phyloP scores from a whole-genome alignment of 2,329 filamentous ascomycete genomes.

The Sclerotinia borealis region DNA sequence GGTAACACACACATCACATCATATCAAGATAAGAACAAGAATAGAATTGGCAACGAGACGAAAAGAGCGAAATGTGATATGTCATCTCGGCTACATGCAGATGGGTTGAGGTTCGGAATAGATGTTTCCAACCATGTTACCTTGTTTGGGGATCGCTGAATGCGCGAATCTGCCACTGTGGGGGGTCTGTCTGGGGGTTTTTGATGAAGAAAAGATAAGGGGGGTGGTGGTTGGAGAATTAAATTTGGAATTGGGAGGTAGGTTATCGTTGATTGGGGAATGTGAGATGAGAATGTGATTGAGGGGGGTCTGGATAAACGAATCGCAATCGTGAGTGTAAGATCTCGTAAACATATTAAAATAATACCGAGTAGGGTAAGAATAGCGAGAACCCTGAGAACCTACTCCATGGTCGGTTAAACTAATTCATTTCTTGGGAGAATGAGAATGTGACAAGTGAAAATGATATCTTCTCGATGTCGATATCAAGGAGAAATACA shows the following conservation, averaged over 20 bases:
- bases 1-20: too few relatives aligned
- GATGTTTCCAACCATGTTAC: not conserved
- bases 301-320: not conserved
- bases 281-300: not conserved
- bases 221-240: not conserved
- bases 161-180: not conserved
- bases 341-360: too few relatives aligned
- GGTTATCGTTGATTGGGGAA: not conserved
- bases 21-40: not conserved
- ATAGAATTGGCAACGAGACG: not conserved
- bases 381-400: not conserved
- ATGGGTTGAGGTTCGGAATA: not conserved
- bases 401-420: not conserved
- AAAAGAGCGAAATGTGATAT: not conserved
- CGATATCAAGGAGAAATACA: not conserved
- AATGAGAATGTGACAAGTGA: not conserved
- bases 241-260: not conserved
- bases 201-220: not conserved
- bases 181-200: not conserved
- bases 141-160: not conserved
- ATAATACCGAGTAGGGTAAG: not conserved
- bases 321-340: not conserved
- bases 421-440: not conserved
- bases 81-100: conserved; percentile 1
- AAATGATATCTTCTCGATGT: not conserved